Percentiles rank a stretch among this genome's conserved stretches.
These are phyloP conservation scores for Zea luxurians DNA, from an alignment of 176 grass and related monocot genomes.

Conservation along the genomic window DNA sequence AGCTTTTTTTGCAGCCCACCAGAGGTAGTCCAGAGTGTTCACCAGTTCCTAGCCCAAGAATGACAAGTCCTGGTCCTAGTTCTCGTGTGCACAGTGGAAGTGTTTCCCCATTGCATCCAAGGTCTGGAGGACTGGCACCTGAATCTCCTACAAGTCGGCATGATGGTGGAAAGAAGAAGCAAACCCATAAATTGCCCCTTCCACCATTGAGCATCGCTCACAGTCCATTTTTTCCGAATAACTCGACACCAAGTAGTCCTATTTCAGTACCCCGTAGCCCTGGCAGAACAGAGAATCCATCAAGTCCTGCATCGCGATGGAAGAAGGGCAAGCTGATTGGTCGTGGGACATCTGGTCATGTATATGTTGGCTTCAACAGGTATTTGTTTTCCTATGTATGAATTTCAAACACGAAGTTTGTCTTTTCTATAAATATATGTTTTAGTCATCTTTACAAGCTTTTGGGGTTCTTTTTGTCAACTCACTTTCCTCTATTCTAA, in stretches of 20 bases:
- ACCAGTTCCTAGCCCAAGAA: constrained; percentile 92
- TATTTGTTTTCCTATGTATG: constrained; percentile 42
- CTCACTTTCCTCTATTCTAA: constrained; percentile 21
- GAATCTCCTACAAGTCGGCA: constrained; percentile 72
- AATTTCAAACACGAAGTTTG: neutral
- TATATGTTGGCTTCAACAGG: constrained; percentile 99
- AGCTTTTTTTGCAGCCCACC: constrained; percentile 80
- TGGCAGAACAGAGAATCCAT: constrained; percentile 72
- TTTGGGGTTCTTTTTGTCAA: constrained; percentile 9
- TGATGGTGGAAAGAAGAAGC: constrained; percentile 83
- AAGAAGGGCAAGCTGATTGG: constrained; percentile 98
- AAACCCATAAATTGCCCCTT: constrained; percentile 88
- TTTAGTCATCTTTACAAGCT: constrained; percentile 22
- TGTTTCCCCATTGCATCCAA: constrained; percentile 90
- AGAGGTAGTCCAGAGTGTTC: constrained; percentile 93
- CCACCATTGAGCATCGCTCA: constrained; percentile 82
- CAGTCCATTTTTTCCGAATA: constrained; percentile 71
- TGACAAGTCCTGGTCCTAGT: constrained; percentile 92
- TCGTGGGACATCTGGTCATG: constrained; percentile 93
- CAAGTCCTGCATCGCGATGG: constrained; percentile 86
- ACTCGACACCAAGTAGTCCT: constrained; percentile 65
- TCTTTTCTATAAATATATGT: neutral
- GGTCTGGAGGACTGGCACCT: constrained; percentile 83
- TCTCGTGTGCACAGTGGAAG: constrained; percentile 91
- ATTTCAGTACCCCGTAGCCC: constrained; percentile 77